A percentile compares a stretch with the other conserved stretches of the same genome.
Conservation (phyloP, 2,329 filamentous ascomycete genomes). For the Colletotrichum phormii region DNA sequence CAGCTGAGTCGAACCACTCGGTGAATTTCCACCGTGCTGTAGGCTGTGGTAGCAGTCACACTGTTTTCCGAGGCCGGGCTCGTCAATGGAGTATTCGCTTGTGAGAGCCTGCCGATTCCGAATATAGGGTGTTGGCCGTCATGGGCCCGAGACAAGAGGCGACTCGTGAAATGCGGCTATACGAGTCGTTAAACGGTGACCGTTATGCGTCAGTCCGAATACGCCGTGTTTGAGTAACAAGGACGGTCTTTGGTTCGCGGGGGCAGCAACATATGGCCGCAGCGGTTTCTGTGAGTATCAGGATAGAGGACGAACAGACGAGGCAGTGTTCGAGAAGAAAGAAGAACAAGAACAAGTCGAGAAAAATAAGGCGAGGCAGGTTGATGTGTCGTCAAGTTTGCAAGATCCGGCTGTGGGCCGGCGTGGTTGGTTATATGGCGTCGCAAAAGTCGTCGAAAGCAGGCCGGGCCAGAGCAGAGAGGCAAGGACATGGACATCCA, state of each 20-base stretch:
- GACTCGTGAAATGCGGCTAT: background rate
- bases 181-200: conserved; percentile 5
- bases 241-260: conserved; percentile 7
- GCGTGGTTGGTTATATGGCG: conserved; percentile 19
- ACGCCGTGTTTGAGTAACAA: background rate
- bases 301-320: background rate
- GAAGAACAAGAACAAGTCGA: background rate
- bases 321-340: background rate
- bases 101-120: conserved; percentile 4
- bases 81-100: conserved; percentile 6
- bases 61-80: background rate
- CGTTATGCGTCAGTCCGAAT: conserved; percentile 19
- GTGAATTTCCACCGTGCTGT: conserved; percentile 16
- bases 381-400: conserved; percentile 22
- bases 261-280: conserved; percentile 23
- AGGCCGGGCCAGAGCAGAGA: background rate
- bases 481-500: conserved; percentile 5
- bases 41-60: background rate
- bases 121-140: background rate
- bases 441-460: background rate
- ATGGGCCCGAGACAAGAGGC: conserved; percentile 7
- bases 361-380: background rate
- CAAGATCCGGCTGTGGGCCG: conserved; percentile 5
- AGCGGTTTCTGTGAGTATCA: background rate
- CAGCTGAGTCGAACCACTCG: conserved; percentile 24